A percentile compares a stretch with the other conserved stretches of the same genome.
phyloP scores from a whole-genome alignment of 2,329 filamentous ascomycete genomes.

The Arthrobotrys musiformis region DNA sequence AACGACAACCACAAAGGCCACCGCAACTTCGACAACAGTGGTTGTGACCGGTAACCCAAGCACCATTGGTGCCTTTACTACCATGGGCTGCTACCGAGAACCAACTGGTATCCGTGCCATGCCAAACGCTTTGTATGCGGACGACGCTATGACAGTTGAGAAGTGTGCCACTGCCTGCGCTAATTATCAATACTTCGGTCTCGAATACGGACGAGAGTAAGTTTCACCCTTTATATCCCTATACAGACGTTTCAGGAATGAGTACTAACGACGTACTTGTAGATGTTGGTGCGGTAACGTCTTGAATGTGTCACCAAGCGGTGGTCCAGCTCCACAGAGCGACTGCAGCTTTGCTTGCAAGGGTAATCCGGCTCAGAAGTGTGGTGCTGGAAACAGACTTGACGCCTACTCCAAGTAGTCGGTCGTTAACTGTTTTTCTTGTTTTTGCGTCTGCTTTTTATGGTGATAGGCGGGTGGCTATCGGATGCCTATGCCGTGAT shows the following conservation, averaged over 20 bases:
- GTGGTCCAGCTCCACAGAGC: slow-evolving; percentile 7
- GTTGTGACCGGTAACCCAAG: slow-evolving; percentile 28
- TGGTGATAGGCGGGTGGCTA: background rate
- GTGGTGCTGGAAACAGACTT: slow-evolving; percentile 36
- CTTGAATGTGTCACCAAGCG: slow-evolving; percentile 6
- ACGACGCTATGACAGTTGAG: slow-evolving; percentile 52
- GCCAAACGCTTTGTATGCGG: slow-evolving; percentile 23
- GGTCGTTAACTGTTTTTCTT: slow-evolving; percentile 4
- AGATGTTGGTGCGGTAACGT: slow-evolving; percentile 30
- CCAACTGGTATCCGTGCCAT: slow-evolving; percentile 27
- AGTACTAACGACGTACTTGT: background rate
- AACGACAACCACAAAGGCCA: background rate
- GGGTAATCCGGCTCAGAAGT: slow-evolving; percentile 21
- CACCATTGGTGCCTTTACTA: slow-evolving; percentile 37
- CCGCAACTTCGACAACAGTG: slow-evolving; percentile 20
- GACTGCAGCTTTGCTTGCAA: slow-evolving; percentile 35
- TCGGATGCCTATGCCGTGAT: background rate
- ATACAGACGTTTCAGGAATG: slow-evolving; percentile 15
- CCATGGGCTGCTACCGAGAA: slow-evolving; percentile 42
- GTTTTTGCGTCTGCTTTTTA: background rate
- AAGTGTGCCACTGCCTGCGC: slow-evolving; percentile 61
- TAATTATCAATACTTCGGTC: slow-evolving; percentile 64
- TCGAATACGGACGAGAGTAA: slow-evolving; percentile 61
- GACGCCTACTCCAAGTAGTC: slow-evolving; percentile 31
- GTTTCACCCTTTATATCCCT: slow-evolving; percentile 48